Conservation (phyloP, 441 rosid species). For the Manihot esculenta region DNA sequence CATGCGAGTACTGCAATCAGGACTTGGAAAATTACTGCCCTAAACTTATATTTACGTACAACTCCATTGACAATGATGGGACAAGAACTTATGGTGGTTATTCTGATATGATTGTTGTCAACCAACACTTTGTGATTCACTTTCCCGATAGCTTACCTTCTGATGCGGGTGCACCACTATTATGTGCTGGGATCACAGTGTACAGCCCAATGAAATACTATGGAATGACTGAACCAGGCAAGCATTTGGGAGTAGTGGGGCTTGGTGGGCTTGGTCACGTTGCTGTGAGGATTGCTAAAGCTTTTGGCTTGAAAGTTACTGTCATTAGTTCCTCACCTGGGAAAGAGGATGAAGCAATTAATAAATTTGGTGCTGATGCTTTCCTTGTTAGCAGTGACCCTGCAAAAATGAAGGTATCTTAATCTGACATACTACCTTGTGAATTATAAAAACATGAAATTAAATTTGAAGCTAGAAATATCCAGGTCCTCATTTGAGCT, state of each 20-base stretch:
- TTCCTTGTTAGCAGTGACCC: conserved; percentile 63
- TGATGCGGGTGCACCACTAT: conserved; percentile 65
- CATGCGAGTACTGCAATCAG: conserved; percentile 64
- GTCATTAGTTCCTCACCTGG: conserved; percentile 63
- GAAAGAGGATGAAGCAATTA: conserved; percentile 66
- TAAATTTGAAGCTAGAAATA: not conserved
- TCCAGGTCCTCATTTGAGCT: not conserved
- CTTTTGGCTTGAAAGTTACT: conserved; percentile 76
- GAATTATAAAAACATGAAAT: not conserved
- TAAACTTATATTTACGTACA: conserved; percentile 50
- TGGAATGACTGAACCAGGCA: conserved; percentile 72
- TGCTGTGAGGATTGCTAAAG: conserved; percentile 79
- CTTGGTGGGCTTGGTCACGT: conserved; percentile 91
- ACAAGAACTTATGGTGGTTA: conserved; percentile 70
- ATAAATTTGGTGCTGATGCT: conserved; percentile 63
- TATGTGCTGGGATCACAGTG: conserved; percentile 86
- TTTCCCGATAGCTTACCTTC: conserved; percentile 65
- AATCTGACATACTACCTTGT: not conserved
- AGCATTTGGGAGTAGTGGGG: conserved; percentile 78
- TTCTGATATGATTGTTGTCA: conserved; percentile 61
- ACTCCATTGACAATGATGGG: conserved; percentile 50
- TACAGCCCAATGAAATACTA: conserved; percentile 85
- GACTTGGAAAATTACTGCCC: conserved; percentile 81
- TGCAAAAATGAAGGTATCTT: conserved; percentile 58
- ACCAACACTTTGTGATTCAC: conserved; percentile 57